Evolutionary conservation across 306 rosid genomes (phyloP).

Genomic region (Trifolium subterraneum): DNA sequence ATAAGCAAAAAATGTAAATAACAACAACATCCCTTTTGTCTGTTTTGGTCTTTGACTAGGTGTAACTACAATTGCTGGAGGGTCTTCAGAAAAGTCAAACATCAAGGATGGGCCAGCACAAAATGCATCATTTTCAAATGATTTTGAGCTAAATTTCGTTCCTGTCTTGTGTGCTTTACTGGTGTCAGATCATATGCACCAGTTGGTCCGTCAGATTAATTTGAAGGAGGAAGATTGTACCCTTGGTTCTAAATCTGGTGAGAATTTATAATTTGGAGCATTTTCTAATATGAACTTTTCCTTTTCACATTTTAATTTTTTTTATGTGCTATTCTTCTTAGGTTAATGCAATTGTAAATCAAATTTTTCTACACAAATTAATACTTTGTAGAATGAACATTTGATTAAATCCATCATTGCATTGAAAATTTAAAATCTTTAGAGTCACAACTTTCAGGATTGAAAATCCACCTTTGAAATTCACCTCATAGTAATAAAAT

Average conservation of each 20-base stretch:
- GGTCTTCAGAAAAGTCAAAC: conserved; percentile 47
- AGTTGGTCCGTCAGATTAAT: conserved; percentile 59
- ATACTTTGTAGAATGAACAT: background rate
- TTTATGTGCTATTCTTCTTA: conserved; percentile 8
- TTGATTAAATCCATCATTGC: background rate
- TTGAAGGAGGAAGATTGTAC: conserved; percentile 72
- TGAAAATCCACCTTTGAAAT: background rate
- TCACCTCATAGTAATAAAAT: background rate
- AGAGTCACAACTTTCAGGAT: background rate
- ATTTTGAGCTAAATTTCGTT: conserved; percentile 63
- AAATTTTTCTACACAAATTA: background rate
- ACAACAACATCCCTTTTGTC: conserved; percentile 25
- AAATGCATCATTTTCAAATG: conserved; percentile 61
- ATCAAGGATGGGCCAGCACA: conserved; percentile 65
- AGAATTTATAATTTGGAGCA: conserved; percentile 39
- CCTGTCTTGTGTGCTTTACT: conserved; percentile 59
- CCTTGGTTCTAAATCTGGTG: conserved; percentile 54
- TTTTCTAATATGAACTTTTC: background rate
- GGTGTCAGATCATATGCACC: conserved; percentile 63
- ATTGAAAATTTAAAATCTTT: background rate
- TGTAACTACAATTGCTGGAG: conserved; percentile 82
- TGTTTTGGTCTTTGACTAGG: conserved; percentile 49
- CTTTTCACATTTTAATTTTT: conserved; percentile 31
- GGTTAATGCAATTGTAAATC: conserved; percentile 2
- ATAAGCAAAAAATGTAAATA: conserved; percentile 24